Percentiles rank a stretch among this genome's conserved stretches.
phyloP scores from a whole-genome alignment of 2,329 filamentous ascomycete species.

The Didymellaceae sp. region DNA sequence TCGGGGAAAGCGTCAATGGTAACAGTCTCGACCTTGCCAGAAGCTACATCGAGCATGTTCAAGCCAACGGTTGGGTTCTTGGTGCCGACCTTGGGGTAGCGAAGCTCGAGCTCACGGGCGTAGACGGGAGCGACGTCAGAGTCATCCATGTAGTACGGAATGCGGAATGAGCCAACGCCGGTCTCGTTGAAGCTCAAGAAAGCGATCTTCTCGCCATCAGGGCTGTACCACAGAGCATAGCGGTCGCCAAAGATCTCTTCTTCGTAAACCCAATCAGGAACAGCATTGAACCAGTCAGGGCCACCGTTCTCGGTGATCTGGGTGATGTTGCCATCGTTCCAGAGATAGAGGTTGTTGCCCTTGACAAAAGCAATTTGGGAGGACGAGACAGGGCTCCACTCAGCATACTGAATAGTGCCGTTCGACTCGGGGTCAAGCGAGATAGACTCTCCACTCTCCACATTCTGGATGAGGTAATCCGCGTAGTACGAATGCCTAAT shows the following conservation, averaged over 20 bases:
- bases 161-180: constrained; percentile 69
- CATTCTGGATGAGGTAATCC: constrained; percentile 69
- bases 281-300: constrained; percentile 66
- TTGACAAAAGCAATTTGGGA: constrained; percentile 71
- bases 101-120: constrained; percentile 66
- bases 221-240: constrained; percentile 63
- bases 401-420: constrained; percentile 72
- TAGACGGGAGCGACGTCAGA: constrained; percentile 65
- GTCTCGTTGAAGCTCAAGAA: constrained; percentile 69
- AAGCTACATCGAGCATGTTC: constrained; percentile 62
- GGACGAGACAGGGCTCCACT: constrained; percentile 62
- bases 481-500: constrained; percentile 69
- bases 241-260: constrained; percentile 63
- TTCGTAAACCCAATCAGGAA: constrained; percentile 71
- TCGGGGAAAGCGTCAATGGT: constrained; percentile 64
- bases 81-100: constrained; percentile 73
- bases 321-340: constrained; percentile 60
- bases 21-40: constrained; percentile 55
- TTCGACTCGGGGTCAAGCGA: constrained; percentile 65
- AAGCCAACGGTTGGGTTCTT: constrained; percentile 71
- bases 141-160: constrained; percentile 71
- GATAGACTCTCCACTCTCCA: constrained; percentile 61
- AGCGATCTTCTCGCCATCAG: constrained; percentile 61
- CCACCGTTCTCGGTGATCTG: constrained; percentile 67
- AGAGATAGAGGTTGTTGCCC: constrained; percentile 69